Percentiles rank a stretch among this genome's conserved stretches.
phyloP scores from a whole-genome alignment of 2,329 filamentous ascomycete species.

The Claviceps sp. region DNA sequence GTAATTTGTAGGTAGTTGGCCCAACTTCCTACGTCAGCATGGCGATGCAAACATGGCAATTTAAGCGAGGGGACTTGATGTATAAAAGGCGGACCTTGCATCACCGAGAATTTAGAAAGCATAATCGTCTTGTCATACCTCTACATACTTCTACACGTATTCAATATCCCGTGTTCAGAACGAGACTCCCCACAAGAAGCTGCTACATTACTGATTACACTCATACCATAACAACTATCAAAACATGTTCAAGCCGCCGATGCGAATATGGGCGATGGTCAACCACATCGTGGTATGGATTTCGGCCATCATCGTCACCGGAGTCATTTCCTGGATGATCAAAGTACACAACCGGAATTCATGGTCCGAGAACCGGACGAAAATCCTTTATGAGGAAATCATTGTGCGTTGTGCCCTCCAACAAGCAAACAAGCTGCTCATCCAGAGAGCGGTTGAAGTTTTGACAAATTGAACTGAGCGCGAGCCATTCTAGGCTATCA shows the following conservation, averaged over 20 bases:
- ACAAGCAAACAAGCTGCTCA: background rate
- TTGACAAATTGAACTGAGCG: too few species aligned
- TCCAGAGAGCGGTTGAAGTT: too few species aligned
- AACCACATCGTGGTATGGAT: constrained; percentile 12
- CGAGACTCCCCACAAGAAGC: background rate
- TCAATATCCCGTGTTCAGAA: background rate
- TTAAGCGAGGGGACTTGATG: background rate
- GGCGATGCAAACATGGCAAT: background rate
- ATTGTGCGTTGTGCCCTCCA: constrained; percentile 9
- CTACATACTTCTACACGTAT: background rate
- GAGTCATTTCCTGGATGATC: constrained; percentile 12
- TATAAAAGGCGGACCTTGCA: background rate
- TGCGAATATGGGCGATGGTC: constrained; percentile 5
- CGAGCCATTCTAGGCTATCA: constrained; percentile 7
- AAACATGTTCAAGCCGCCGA: background rate
- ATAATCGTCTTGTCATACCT: too few species aligned
- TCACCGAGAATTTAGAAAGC: background rate
- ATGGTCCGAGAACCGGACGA: constrained; percentile 1
- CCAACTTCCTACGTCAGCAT: background rate
- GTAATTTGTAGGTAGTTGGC: background rate
- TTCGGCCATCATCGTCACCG: constrained; percentile 12
- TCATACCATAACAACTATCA: background rate
- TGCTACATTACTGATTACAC: background rate
- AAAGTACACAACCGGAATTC: background rate
- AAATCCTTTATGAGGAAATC: constrained; percentile 13